A percentile compares a stretch with the other conserved stretches of the same genome.
These are phyloP conservation scores for Rhizopogon roseolus DNA, from an alignment of 768 basidiomycete species.

Conservation along the genomic window DNA sequence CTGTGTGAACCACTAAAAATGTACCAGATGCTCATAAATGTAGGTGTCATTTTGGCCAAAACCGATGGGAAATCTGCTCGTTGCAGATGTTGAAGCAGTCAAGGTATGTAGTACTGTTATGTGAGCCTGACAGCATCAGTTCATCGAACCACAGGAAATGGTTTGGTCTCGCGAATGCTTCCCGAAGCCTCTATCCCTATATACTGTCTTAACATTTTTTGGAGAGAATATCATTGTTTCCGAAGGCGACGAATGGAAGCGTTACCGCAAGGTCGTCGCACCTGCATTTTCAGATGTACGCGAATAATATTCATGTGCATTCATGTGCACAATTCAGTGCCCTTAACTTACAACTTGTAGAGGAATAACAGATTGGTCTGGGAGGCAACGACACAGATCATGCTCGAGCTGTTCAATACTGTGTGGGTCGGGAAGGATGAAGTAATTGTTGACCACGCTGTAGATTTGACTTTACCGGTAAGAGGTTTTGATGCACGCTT, in stretches of 20 bases:
- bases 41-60: slow-evolving; percentile 10
- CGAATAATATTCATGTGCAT: neutral
- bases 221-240: slow-evolving; percentile 60
- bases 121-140: neutral
- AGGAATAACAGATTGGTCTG: slow-evolving; percentile 36
- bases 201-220: slow-evolving; percentile 42
- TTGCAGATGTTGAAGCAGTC: slow-evolving; percentile 37
- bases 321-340: neutral
- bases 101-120: slow-evolving; percentile 23
- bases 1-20: slow-evolving; percentile 5
- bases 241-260: slow-evolving; percentile 64
- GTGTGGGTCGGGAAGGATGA: slow-evolving; percentile 41
- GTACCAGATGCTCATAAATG: neutral
- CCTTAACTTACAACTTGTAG: slow-evolving; percentile 1
- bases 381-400: slow-evolving; percentile 41
- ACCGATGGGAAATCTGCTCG: neutral
- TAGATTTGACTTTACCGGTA: slow-evolving; percentile 53
- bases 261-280: slow-evolving; percentile 55
- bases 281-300: slow-evolving; percentile 50
- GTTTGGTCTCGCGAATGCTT: slow-evolving; percentile 28
- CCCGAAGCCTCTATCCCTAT: slow-evolving; percentile 49
- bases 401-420: slow-evolving; percentile 38
- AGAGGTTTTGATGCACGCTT: slow-evolving; percentile 6
- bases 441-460: slow-evolving; percentile 40
- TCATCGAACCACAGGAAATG: slow-evolving; percentile 12